Base-by-base conservation (phyloP, 257 asterid genomes). In the Penstemon davidsonii region DNA sequence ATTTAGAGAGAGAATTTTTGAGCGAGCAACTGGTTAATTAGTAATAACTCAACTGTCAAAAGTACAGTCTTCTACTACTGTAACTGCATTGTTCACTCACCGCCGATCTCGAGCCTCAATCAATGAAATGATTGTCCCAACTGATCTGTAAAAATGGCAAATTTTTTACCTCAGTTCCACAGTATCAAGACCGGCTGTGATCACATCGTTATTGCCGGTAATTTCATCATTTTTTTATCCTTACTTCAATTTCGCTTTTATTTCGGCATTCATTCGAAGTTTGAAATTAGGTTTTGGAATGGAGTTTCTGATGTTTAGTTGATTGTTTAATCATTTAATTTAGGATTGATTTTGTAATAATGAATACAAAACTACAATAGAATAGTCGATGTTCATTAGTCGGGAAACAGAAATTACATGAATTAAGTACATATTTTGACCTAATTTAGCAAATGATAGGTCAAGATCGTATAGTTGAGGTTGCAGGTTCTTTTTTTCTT, bases 111-210 rank as follows among this genome's bases (percentile, higher is more conserved):
- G 46, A 37, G 71, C 64, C 67, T 56, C 73, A 68, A 44, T 63
- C 56, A 25, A 74, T 65, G 81, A 78, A 69, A 71, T 72, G 73
- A 66, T 74, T 71, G 75, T 84, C 70, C 62, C 70, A 45, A 59
- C 81, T 63, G 84, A 81, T 86, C 85, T 76, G 73, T 72, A 73
- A 68, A 49, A 70, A 93, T 93, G 99, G 96, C 99, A 77, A 91
- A 68, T 80, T 89, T 94, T 73, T 80, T 94, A 79, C 96, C 99
- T 80, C 99, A 94, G 85, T 87, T 87, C 71, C 99, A 91, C 78
- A 88, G 90, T 59, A 94, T 94, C 75, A 94, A 94, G 81, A 74
- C 82, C 54, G 73, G 96, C 42, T 86, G 79, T 84, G 84, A 88
- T 86, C 97, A 75, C 80, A 55, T 91, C 81, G 90, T 91, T 62